Evolutionary conservation across 768 basidiomycete genomes (phyloP).

Genomic region (Leccinellum rugosiceps): DNA sequence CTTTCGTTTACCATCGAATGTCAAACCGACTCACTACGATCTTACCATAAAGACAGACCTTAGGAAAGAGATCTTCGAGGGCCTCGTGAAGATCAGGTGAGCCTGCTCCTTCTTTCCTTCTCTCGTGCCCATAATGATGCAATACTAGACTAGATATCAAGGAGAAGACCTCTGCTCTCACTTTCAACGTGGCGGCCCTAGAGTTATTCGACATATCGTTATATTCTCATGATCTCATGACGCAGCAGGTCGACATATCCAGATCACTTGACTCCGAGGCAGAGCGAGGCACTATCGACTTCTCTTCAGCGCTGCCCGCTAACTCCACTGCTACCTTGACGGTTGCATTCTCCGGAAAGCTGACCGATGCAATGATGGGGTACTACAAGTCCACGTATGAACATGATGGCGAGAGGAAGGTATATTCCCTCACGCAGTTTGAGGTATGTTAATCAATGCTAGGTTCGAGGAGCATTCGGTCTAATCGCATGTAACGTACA

Average conservation of each 20-base stretch:
- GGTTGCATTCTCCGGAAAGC: constrained; percentile 63
- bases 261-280: constrained; percentile 53
- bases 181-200: constrained; percentile 64
- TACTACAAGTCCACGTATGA: constrained; percentile 75
- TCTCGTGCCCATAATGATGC: neutral
- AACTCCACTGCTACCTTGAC: constrained; percentile 69
- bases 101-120: constrained; percentile 18
- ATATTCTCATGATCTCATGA: constrained; percentile 51
- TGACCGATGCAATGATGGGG: constrained; percentile 75
- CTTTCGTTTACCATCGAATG: constrained; percentile 60
- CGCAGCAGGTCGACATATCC: constrained; percentile 43
- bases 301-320: constrained; percentile 58
- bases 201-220: constrained; percentile 55
- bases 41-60: constrained; percentile 81
- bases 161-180: constrained; percentile 55
- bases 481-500: constrained; percentile 1
- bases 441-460: constrained; percentile 44
- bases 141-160: constrained; percentile 56
- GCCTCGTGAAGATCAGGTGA: constrained; percentile 69
- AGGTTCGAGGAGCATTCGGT: neutral
- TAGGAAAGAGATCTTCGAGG: constrained; percentile 68
- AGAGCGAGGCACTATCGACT: constrained; percentile 63
- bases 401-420: constrained; percentile 57
- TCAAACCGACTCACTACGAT: constrained; percentile 76
- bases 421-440: constrained; percentile 86